Percentiles rank a stretch among this genome's conserved stretches.
These are phyloP conservation scores for Starmerella kuoi DNA, from an alignment of 805 yeast genomes.

Conservation along the genomic window DNA sequence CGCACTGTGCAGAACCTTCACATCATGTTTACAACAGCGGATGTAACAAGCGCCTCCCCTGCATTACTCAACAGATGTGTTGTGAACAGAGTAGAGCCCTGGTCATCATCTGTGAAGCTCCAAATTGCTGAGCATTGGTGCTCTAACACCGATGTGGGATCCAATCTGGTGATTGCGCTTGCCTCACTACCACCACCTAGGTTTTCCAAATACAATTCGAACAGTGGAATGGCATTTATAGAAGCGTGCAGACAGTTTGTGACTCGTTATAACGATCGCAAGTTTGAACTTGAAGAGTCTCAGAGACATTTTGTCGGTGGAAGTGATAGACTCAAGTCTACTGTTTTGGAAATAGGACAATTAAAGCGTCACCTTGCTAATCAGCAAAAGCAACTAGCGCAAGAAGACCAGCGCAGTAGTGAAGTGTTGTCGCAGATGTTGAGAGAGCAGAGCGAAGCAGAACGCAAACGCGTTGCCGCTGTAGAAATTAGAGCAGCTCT, in stretches of 20 bases:
- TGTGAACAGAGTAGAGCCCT: conserved; percentile 76
- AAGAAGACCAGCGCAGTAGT: conserved; percentile 58
- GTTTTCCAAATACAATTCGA: background rate
- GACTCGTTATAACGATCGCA: conserved; percentile 34
- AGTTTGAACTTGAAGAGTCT: conserved; percentile 42
- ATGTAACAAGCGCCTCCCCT: conserved; percentile 50
- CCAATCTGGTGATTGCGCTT: conserved; percentile 28
- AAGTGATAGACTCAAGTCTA: conserved; percentile 59
- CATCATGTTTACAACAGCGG: conserved; percentile 62
- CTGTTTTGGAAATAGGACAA: conserved; percentile 58
- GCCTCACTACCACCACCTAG: background rate
- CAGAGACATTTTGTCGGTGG: conserved; percentile 68
- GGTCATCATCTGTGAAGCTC: conserved; percentile 36
- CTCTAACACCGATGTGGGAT: conserved; percentile 12
- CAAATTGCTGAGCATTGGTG: conserved; percentile 16
- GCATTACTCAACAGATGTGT: conserved; percentile 86
- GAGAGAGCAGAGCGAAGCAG: conserved; percentile 81
- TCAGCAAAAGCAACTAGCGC: conserved; percentile 39
- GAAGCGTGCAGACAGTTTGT: conserved; percentile 20
- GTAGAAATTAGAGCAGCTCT: conserved; percentile 60
- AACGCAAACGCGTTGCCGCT: conserved; percentile 77
- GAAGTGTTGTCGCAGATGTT: conserved; percentile 64
- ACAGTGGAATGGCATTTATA: conserved; percentile 3
- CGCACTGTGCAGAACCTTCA: conserved; percentile 64
- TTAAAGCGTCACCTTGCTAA: conserved; percentile 42